Evolutionary conservation across 2,329 filamentous ascomycete genomes (phyloP), one percentile per base, ranked within the genome.

Genomic region (Pseudogymnoascus pannorum): DNA sequence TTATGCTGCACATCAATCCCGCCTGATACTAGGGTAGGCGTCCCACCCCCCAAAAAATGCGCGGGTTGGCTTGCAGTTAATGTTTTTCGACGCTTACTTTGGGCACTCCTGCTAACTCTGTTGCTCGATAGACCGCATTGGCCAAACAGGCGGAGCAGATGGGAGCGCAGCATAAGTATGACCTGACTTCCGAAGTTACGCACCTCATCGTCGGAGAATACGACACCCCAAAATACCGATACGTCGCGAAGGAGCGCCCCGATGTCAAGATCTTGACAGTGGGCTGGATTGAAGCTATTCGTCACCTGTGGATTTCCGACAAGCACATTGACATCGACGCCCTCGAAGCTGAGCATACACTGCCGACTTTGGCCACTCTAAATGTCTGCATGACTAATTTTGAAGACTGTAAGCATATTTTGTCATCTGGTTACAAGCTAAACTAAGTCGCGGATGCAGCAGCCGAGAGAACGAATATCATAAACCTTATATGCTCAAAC

Each of bases 181-280:
- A 99, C 73, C 84, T 99, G 48, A 97, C 92, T n/a, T 90, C 89
- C 61, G 91, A 97, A 73, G 91, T 96, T 57, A 97, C 94, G 4
- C 94, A 99, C 77, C 85, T 99, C 54, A 83, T 99, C 65, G 91
- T 96, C 64, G 94, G 92, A 72, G 87, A 89, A 69, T 89, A 91
- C 69, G 85, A 93, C 72, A 97, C 93, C 0, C 85, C 89, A 58
- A 99, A 99, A 75, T 99, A 99, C 76, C 88, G 87, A 73, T 96
- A 96, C 79, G 93, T 97, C 70, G 94, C 93, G 60, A 90, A 87
- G 71, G 89, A 93, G 72, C 84, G 94, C 59, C 86, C 88, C 57
- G 94, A 99, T 70, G 87, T 99, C 70, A 86, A 85, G 71, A 87
- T 92, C 58, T 87, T 99, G 77, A 84, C 84, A 44, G 84, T 87